Evolutionary conservation across 306 rosid species (phyloP), one percentile per base, ranked within the genome.

Genomic region (Cotoneaster glaucophyllus): DNA sequence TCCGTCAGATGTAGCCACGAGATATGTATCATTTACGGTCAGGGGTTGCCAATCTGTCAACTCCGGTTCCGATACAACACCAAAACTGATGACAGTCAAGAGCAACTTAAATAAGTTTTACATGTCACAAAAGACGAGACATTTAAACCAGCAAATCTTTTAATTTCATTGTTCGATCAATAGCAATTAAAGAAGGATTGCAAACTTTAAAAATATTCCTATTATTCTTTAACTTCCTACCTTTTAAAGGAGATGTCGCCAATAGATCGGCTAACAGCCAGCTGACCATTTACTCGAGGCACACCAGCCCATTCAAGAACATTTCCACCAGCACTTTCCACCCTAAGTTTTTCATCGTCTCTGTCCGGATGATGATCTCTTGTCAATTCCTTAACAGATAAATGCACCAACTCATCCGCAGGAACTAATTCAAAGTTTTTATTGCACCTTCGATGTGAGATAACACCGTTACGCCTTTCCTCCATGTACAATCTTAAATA

Each of bases 1-100:
- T 43, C 98, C 98, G 85, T 94, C 98, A 75, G 97, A 92, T 78
- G 97, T 91, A 77, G 87, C 96, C 83, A 94, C 96, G 86, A 94
- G 88, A 85, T 86, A 90, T 85, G 96, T 94, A 87, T 94, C 98
- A 75, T 94, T 94, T 48, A 81, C 79, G 24, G 90, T 85, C 83
- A 94, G 87, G 78, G 92, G 85, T 77, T 75, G 90, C 97, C 98
- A 94, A 79, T 94, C 98, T 75, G 97, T 90, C 85, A 92, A 91
- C 75, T 94, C 98, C 19, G 98, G 98, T 56, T 84, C 87, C 74
- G 98, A 88, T 90, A 88, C 89, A 80, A 94, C 96, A 73, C 98
- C 98, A 74, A 84, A 94, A 67, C 96, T 88, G 90, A 74, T 29
- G 44, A 77, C 72, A 84, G 28, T 71, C 78, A 65, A 81, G 77